phyloP scores from a whole-genome alignment of 345 rosid genomes.

The Nephelium lappaceum region DNA sequence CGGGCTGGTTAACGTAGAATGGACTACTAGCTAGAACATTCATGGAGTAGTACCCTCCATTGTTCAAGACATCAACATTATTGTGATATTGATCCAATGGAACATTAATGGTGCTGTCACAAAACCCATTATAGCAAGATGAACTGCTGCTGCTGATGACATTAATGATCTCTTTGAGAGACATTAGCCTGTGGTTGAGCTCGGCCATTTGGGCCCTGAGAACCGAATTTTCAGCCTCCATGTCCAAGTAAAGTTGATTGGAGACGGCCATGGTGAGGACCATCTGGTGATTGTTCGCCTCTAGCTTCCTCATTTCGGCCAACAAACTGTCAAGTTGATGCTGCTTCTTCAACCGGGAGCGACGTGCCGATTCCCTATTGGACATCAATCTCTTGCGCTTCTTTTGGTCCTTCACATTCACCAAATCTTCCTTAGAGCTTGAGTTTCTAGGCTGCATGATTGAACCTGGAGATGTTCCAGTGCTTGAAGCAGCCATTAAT shows the following conservation, averaged over 20 bases:
- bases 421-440: constrained; percentile 27
- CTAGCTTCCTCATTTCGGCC: constrained; percentile 29
- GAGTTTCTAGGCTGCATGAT: constrained; percentile 28
- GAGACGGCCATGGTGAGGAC: constrained; percentile 23
- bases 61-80: not conserved
- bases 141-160: constrained; percentile 6
- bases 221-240: constrained; percentile 44
- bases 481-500: constrained; percentile 30
- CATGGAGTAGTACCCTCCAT: not conserved
- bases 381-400: constrained; percentile 52
- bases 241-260: constrained; percentile 25
- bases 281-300: constrained; percentile 40
- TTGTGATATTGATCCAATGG: not conserved
- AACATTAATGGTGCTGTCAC: not conserved
- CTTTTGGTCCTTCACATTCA: constrained; percentile 33
- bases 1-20: not conserved
- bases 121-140: not conserved
- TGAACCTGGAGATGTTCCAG: constrained; percentile 35
- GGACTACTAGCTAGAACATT: not conserved
- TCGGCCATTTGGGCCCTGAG: constrained; percentile 43
- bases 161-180: constrained; percentile 38
- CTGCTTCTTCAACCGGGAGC: constrained; percentile 53
- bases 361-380: constrained; percentile 57
- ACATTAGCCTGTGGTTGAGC: constrained; percentile 40
- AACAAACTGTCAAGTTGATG: constrained; percentile 40